Evolutionary conservation across 306 rosid genomes (phyloP), one percentile per base, ranked within the genome.

Genomic region (Oemleria cerasiformis): DNA sequence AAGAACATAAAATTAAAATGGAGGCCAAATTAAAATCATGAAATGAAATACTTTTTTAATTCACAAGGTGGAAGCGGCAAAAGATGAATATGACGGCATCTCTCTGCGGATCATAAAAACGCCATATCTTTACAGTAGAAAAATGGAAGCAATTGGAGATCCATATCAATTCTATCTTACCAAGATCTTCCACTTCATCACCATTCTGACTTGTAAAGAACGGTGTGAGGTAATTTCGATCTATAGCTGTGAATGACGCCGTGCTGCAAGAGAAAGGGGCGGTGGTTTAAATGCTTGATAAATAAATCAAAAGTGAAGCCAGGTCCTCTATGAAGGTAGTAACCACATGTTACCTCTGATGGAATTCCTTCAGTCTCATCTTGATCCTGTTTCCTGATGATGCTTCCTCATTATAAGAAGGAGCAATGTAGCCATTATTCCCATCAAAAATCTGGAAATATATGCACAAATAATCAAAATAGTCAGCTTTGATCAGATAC

Each of bases 151-250:
- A 64, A 67, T n/a, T 34, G 39, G 67, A 70, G 44, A 78, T 48
- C 38, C 16, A 70, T 19, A 56, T 20, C 75, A 64, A 75, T 65
- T 64, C 76, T 80, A 60, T 77, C 73, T 89, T 85, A 89, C 98
- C 87, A 64, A 82, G 47, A 65, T 73, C 92, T 17, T 65, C 81
- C 11, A 80, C 96, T 8, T 89, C 96, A 61, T 94, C 95, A 78
- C 96, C 99, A 81, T 79, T 94, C 67, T 92, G 90, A 84, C 90
- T 89, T 41, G 97, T 94, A 80, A 94, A 94, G 88, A 94, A 94
- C 61, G 99, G 97, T 68, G 99, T 94, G 44, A 94, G 96, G 76
- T 85, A 94, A 79, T 94, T 94, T 76, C 84, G 89, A 88, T 94
- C 97, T 63, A 94, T 71, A 38, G 96, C 96, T 2, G 97, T 85